Percentiles rank a stretch among this genome's conserved stretches.
phyloP scores from a whole-genome alignment of 106 monocot genomes.

The Phalaenopsis aphrodite region DNA sequence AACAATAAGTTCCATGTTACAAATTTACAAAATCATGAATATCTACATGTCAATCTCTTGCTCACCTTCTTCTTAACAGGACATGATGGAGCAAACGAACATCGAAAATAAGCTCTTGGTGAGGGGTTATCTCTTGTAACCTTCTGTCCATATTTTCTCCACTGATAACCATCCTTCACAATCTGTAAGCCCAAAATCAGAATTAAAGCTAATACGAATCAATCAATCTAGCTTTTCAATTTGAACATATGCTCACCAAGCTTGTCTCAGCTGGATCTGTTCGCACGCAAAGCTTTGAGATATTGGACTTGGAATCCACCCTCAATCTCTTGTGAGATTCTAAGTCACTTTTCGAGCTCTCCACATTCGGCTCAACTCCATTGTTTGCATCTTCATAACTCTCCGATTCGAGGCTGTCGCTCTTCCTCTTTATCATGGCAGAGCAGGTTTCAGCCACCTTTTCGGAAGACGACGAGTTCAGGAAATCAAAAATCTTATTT shows the following conservation, averaged over 20 bases:
- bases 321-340: slow-evolving; percentile 4
- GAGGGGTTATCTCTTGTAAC: slow-evolving; percentile 25
- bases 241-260: neutral
- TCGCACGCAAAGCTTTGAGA: neutral
- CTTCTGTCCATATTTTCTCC: slow-evolving; percentile 30
- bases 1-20: no score
- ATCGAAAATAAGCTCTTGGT: slow-evolving; percentile 21
- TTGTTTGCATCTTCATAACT: neutral
- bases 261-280: slow-evolving; percentile 1
- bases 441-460: neutral
- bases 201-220: no score
- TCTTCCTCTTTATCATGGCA: neutral
- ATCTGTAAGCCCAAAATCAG: neutral
- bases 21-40: no score
- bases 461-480: neutral
- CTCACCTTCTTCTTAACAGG: slow-evolving; percentile 24
- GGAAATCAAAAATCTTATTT: neutral
- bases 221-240: neutral
- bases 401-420: neutral
- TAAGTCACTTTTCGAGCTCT: neutral
- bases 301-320: neutral
- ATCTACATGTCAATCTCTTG: neutral
- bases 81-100: slow-evolving; percentile 20
- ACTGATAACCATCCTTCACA: slow-evolving; percentile 25
- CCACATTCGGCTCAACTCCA: neutral